Evolutionary conservation across 169 alveolate genomes (phyloP).

Genomic region (Cardiosporidium cionae): DNA sequence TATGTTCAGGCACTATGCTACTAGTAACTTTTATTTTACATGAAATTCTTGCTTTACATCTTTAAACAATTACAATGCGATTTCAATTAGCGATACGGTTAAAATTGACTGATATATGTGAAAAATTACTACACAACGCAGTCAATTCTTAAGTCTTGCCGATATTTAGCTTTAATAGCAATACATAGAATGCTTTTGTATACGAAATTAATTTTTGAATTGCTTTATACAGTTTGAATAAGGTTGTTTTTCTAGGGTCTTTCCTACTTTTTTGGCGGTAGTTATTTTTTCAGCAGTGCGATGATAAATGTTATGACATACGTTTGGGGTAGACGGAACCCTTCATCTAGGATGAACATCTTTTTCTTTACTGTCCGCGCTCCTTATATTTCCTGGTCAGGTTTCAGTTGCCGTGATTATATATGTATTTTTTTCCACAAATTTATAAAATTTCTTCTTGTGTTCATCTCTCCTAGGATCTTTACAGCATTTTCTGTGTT

Average conservation of each 20-base stretch:
- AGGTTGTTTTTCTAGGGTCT: slow-evolving; percentile 27
- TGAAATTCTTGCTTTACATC: neutral
- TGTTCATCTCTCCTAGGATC: slow-evolving; percentile 38
- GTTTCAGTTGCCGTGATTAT: neutral
- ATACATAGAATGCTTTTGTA: neutral
- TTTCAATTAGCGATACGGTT: too few relatives aligned
- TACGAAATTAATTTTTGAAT: neutral
- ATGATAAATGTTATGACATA: slow-evolving; percentile 82
- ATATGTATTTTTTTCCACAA: neutral
- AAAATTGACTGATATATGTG: too few relatives aligned
- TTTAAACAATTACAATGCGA: neutral
- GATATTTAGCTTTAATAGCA: neutral
- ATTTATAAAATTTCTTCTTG: neutral
- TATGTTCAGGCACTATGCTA: slow-evolving; percentile 29
- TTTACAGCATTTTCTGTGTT: slow-evolving; percentile 59
- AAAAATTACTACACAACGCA: slow-evolving; percentile 28
- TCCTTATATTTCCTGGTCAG: slow-evolving; percentile 78
- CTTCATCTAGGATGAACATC: slow-evolving; percentile 67
- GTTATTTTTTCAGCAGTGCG: slow-evolving; percentile 77
- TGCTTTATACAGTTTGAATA: neutral
- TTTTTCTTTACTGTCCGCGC: slow-evolving; percentile 77
- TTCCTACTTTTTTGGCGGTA: slow-evolving; percentile 51
- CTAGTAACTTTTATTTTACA: slow-evolving; percentile 10
- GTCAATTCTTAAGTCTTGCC: too few relatives aligned
- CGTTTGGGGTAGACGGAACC: slow-evolving; percentile 83